These are phyloP conservation scores for Ceratocystis ficicola DNA, from an alignment of 2,329 filamentous ascomycete species.

Conservation along the genomic window DNA sequence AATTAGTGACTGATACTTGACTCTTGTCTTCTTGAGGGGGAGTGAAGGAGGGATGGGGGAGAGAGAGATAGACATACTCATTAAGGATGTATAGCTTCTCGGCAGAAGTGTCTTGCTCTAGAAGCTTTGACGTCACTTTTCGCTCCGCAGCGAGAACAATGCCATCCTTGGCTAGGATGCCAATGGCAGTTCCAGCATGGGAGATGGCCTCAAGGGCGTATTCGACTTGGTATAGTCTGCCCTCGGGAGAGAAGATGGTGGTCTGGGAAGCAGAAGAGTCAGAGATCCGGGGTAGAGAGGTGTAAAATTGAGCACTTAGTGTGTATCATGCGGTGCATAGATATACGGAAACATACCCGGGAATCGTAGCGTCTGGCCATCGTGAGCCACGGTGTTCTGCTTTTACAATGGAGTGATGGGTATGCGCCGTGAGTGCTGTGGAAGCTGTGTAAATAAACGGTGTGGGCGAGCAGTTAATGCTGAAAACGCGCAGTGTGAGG, in stretches of 20 bases:
- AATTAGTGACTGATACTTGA: background rate
- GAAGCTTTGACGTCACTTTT: constrained; percentile 96
- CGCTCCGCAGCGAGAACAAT: constrained; percentile 96
- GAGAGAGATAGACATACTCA: constrained; percentile 51
- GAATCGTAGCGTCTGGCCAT: constrained; percentile 99
- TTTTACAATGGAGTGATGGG: background rate
- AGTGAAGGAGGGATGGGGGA: constrained; percentile 4
- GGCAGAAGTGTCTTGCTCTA: constrained; percentile 98
- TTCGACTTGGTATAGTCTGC: constrained; percentile 96
- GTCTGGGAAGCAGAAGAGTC: constrained; percentile 45
- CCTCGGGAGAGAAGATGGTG: constrained; percentile 99
- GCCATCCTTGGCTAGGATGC: constrained; percentile 93
- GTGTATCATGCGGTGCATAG: background rate
- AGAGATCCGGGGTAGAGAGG: background rate
- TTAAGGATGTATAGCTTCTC: constrained; percentile 99
- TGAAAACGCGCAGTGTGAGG: background rate
- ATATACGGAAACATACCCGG: constrained; percentile 48
- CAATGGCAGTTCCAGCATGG: constrained; percentile 90
- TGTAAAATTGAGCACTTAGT: background rate
- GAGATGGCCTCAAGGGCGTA: constrained; percentile 98
- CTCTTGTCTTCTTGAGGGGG: background rate
- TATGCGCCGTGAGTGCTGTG: background rate
- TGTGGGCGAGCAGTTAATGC: constrained; percentile 23
- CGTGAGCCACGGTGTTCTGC: background rate
- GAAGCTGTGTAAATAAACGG: background rate